phyloP scores from a whole-genome alignment of 176 grass and related monocot genomes.

The Carex myosuroides region DNA sequence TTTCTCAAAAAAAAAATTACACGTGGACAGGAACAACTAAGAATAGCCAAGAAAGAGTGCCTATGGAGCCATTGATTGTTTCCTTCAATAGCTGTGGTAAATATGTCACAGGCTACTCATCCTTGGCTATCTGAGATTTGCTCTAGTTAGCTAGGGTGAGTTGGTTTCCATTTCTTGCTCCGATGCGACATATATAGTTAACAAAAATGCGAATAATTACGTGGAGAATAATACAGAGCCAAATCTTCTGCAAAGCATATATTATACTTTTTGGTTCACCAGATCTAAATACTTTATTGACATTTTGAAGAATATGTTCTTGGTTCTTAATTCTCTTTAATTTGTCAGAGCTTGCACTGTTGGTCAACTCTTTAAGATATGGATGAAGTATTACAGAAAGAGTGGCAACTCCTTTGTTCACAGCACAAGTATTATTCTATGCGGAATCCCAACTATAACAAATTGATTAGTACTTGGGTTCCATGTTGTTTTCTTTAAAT shows the following conservation, averaged over 20 bases:
- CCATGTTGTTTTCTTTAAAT: neutral
- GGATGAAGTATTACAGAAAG: neutral
- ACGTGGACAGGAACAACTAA: neutral
- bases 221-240: neutral
- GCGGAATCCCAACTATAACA: neutral
- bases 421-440: neutral
- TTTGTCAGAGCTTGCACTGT: neutral
- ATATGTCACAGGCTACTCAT: neutral
- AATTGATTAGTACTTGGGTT: neutral
- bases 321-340: neutral
- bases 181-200: neutral
- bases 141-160: neutral
- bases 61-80: neutral
- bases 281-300: slow-evolving; percentile 15
- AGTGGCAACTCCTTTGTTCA: neutral
- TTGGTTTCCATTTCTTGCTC: neutral
- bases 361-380: slow-evolving; percentile 4
- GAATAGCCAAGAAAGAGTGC: neutral
- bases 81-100: neutral
- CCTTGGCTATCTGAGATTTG: neutral
- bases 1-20: too few relatives aligned
- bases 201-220: neutral
- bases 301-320: slow-evolving; percentile 17
- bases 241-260: slow-evolving; percentile 9
- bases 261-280: slow-evolving; percentile 7